phyloP scores from a whole-genome alignment of 2,329 filamentous ascomycete genomes.

The Diaporthe sp. region DNA sequence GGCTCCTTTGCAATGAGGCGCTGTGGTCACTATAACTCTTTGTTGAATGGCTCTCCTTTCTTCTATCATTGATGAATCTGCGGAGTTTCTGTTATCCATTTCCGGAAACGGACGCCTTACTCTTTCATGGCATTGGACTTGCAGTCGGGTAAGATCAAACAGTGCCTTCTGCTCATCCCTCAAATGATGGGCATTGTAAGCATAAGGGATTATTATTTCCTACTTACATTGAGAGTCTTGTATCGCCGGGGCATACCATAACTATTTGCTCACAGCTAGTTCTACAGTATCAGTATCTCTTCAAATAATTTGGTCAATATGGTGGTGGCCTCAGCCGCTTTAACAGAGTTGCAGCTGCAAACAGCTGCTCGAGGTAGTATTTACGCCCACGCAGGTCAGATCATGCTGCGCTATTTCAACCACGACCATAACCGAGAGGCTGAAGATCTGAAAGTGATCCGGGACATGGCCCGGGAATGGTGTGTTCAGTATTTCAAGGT shows the following conservation, averaged over 20 bases:
- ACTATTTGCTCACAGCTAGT: not conserved
- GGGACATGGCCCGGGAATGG: not conserved
- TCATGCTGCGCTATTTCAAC: constrained; percentile 6
- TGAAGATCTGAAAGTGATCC: not conserved
- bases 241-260: not conserved
- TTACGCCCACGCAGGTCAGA: not conserved
- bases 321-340: not conserved
- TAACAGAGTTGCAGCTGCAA: not conserved
- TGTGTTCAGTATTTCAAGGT: not conserved
- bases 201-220: not conserved
- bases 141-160: not conserved
- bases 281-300: not conserved
- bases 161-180: not conserved
- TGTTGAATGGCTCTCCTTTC: not conserved
- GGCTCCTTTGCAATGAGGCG: not conserved
- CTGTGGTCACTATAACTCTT: not conserved
- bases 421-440: not conserved
- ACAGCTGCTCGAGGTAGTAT: not conserved
- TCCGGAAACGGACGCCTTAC: not conserved
- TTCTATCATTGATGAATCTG: not conserved
- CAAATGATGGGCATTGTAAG: not conserved
- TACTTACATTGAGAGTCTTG: not conserved
- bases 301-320: not conserved
- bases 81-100: not conserved
- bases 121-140: not conserved